These are phyloP conservation scores for Rhynchospora pubera DNA, from an alignment of 176 grass and related monocot genomes.

Conservation along the genomic window DNA sequence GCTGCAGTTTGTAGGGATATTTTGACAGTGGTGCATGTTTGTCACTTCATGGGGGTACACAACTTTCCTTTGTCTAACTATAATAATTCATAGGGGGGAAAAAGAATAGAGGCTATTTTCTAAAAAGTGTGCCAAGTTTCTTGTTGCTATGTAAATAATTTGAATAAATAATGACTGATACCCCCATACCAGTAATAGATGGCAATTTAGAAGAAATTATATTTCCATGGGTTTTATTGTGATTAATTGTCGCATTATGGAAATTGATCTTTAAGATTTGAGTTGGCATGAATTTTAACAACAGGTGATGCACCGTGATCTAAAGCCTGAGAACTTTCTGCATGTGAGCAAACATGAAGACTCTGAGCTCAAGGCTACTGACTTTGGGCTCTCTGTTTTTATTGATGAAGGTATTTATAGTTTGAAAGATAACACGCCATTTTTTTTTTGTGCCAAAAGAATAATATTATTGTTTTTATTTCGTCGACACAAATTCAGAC, in stretches of 20 bases:
- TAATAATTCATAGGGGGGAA: not conserved
- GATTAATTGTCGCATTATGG: not conserved
- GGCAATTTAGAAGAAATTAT: not conserved
- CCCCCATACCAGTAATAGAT: too few species aligned
- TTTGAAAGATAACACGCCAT: not conserved
- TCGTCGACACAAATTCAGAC: not conserved
- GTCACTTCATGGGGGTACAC: slow-evolving; percentile 86
- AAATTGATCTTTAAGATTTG: not conserved
- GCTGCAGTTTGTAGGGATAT: slow-evolving; percentile 52
- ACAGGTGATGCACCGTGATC: slow-evolving; percentile 59
- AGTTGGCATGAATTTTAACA: not conserved
- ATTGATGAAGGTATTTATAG: slow-evolving; percentile 60
- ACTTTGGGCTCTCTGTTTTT: slow-evolving; percentile 79
- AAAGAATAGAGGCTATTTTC: too few species aligned
- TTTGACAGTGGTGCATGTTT: slow-evolving; percentile 67
- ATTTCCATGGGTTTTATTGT: not conserved
- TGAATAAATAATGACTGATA: too few species aligned
- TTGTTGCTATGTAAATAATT: too few species aligned
- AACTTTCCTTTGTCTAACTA: not conserved
- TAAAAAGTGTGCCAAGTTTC: too few species aligned
- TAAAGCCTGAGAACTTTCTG: slow-evolving; percentile 92
- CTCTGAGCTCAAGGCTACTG: slow-evolving; percentile 73
- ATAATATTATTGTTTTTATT: not conserved
- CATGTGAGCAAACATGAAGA: slow-evolving; percentile 42
- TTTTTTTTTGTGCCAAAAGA: not conserved